Conservation (phyloP, 2,329 filamentous ascomycete species). For the Emergomyces africanus region DNA sequence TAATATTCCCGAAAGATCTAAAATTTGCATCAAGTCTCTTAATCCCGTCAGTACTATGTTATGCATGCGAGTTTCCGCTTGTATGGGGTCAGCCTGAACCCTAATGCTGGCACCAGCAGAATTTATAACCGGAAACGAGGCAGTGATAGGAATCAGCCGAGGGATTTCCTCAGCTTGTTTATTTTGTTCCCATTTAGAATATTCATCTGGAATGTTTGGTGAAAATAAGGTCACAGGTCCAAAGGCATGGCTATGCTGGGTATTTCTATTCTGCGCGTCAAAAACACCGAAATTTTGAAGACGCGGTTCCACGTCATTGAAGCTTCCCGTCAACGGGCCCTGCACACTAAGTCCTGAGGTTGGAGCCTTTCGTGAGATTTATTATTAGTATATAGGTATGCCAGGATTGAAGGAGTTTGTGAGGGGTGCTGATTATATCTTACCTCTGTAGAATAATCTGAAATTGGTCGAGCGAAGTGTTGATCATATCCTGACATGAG, state of each 20-base stretch:
- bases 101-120: slow-evolving; percentile 39
- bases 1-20: slow-evolving; percentile 72
- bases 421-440: neutral
- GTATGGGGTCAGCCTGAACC: slow-evolving; percentile 46
- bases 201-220: neutral
- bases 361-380: neutral
- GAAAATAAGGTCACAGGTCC: neutral
- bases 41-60: slow-evolving; percentile 72
- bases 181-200: neutral
- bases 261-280: neutral
- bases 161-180: neutral
- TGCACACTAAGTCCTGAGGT: neutral
- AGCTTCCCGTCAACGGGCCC: neutral
- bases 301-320: neutral
- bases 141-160: neutral
- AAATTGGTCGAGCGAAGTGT: neutral
- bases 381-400: neutral
- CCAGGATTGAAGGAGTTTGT: neutral
- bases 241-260: neutral
- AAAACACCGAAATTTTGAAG: neutral
- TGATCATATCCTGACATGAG: slow-evolving; percentile 4
- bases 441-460: neutral
- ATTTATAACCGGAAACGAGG: neutral
- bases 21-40: slow-evolving; percentile 75
- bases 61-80: slow-evolving; percentile 68